Conservation (phyloP, 768 basidiomycete species). For the Wakefieldia striispora region DNA sequence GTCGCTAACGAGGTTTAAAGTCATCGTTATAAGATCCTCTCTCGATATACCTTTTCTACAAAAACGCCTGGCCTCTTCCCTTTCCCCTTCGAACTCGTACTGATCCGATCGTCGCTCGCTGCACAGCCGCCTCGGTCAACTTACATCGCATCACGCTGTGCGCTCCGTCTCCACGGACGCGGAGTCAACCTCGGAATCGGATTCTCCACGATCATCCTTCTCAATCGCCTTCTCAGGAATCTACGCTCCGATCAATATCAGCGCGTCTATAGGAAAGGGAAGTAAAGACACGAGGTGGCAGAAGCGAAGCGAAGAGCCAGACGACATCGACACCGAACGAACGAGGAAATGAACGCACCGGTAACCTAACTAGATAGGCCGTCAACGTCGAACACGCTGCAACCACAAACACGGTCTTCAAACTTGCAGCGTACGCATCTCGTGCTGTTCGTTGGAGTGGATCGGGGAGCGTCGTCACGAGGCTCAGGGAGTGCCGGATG, state of each 20-base stretch:
- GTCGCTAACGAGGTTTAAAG: no score
- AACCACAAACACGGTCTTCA: conserved; percentile 16
- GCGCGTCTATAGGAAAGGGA: background rate
- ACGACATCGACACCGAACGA: no score
- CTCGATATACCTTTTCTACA: no score
- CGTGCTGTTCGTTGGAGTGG: conserved; percentile 15
- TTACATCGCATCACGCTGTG: no score
- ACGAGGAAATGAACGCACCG: conserved; percentile 5
- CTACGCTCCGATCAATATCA: background rate
- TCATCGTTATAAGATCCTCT: no score
- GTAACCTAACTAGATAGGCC: conserved; percentile 18
- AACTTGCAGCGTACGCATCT: conserved; percentile 20
- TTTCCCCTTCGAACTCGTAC: no score
- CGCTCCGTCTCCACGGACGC: no score
- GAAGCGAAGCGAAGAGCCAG: background rate
- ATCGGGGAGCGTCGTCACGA: conserved; percentile 8
- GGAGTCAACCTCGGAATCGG: background rate
- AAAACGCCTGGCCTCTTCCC: no score
- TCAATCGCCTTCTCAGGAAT: conserved; percentile 14
- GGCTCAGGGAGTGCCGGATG: conserved; percentile 19
- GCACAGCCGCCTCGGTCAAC: no score
- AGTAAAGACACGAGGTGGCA: background rate
- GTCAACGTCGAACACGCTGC: conserved; percentile 20
- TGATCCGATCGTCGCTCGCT: no score
- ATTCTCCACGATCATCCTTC: background rate